These are phyloP conservation scores for Fonsecaea nubica DNA, from an alignment of 2,329 filamentous ascomycete species.

Conservation along the genomic window DNA sequence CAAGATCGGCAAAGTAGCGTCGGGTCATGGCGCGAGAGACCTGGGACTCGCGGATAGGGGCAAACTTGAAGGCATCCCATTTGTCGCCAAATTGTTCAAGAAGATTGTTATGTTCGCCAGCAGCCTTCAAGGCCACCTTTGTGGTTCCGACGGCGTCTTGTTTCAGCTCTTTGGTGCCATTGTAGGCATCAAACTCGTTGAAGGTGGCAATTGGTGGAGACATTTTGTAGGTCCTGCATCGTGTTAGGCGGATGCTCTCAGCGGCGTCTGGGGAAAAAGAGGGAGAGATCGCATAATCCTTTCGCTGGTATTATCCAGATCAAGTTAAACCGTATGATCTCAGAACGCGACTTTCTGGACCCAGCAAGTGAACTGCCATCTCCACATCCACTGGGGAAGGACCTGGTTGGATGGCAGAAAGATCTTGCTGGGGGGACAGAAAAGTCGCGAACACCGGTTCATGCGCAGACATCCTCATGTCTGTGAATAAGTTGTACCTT, in stretches of 20 bases:
- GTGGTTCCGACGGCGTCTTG: slow-evolving; percentile 49
- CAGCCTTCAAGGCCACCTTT: slow-evolving; percentile 49
- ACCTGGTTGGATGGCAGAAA: slow-evolving; percentile 40
- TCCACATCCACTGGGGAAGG: slow-evolving; percentile 36
- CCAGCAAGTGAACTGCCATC: slow-evolving; percentile 31
- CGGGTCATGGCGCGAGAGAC: slow-evolving; percentile 92
- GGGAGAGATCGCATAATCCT: slow-evolving; percentile 86
- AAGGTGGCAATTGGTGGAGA: slow-evolving; percentile 76
- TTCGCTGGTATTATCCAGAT: slow-evolving; percentile 99
- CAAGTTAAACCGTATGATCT: slow-evolving; percentile 97
- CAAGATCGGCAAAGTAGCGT: slow-evolving; percentile 89
- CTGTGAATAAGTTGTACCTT: slow-evolving; percentile 55
- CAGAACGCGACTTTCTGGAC: slow-evolving; percentile 58
- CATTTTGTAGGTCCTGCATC: slow-evolving; percentile 63
- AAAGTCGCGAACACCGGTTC: slow-evolving; percentile 67
- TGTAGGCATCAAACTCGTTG: slow-evolving; percentile 45
- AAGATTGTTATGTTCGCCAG: slow-evolving; percentile 54
- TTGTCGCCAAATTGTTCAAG: slow-evolving; percentile 72
- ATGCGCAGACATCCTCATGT: slow-evolving; percentile 54
- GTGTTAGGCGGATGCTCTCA: slow-evolving; percentile 36
- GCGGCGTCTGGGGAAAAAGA: slow-evolving; percentile 37
- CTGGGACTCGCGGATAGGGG: slow-evolving; percentile 87
- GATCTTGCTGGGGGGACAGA: slow-evolving; percentile 20
- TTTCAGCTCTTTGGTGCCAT: slow-evolving; percentile 46
- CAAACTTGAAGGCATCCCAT: slow-evolving; percentile 83